phyloP scores from a whole-genome alignment of 2,329 filamentous ascomycete genomes.

The Coniochaeta sp. region DNA sequence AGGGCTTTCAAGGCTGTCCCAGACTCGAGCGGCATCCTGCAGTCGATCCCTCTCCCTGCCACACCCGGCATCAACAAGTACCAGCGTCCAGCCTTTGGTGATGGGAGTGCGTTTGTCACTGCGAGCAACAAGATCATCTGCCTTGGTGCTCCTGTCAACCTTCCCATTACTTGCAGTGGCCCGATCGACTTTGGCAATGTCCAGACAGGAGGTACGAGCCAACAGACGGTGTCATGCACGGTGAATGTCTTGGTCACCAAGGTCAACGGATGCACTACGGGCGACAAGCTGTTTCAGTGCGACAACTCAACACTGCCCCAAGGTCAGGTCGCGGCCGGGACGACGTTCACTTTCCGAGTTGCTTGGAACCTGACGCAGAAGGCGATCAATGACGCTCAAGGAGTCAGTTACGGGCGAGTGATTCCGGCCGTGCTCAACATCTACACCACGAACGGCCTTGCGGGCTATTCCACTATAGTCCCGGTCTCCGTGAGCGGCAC shows the following conservation, averaged over 20 bases:
- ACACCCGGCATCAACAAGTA: constrained; percentile 31
- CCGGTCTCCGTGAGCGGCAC: constrained; percentile 29
- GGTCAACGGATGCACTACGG: constrained; percentile 27
- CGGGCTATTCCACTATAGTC: constrained; percentile 27
- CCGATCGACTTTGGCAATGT: constrained; percentile 31
- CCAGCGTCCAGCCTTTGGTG: constrained; percentile 30
- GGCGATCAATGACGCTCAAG: constrained; percentile 15
- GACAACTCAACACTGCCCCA: constrained; percentile 28
- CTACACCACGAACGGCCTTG: constrained; percentile 27
- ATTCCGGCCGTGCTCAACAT: constrained; percentile 28
- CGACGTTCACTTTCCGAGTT: constrained; percentile 31
- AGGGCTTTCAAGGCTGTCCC: constrained; percentile 32
- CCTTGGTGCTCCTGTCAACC: constrained; percentile 31
- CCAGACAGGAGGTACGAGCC: constrained; percentile 23
- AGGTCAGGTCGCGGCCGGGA: constrained; percentile 24
- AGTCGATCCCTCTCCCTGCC: constrained; percentile 25
- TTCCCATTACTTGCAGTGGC: constrained; percentile 30
- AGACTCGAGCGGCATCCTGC: constrained; percentile 23
- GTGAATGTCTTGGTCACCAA: constrained; percentile 28
- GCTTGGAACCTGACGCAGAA: constrained; percentile 26
- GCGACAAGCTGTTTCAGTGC: constrained; percentile 27
- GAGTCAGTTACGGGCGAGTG: constrained; percentile 17
- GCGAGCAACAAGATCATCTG: constrained; percentile 24
- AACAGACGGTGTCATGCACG: constrained; percentile 25
- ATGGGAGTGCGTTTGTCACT: constrained; percentile 30